These are phyloP conservation scores for Trichoderma reesei DNA, from an alignment of 495 filamentous ascomycete genomes.

Conservation along the genomic window DNA sequence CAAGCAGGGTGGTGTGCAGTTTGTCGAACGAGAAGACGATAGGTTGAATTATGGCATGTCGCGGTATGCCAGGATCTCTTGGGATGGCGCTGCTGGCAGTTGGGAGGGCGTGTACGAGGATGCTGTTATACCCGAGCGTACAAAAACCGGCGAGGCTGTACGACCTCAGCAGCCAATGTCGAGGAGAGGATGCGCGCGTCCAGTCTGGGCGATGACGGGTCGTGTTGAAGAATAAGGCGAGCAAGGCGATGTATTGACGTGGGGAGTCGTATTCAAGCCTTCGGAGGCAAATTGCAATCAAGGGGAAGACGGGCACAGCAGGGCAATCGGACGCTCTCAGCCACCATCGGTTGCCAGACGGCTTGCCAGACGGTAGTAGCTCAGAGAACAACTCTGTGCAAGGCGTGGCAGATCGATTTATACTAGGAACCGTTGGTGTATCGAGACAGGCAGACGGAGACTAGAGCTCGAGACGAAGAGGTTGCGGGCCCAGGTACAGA, in stretches of 20 bases:
- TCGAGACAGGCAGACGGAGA: background rate
- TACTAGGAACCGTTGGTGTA: background rate
- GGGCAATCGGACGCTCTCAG: background rate
- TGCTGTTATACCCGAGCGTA: background rate
- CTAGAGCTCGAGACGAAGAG: background rate
- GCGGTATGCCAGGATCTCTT: background rate
- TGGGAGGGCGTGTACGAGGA: background rate
- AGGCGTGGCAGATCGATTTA: background rate
- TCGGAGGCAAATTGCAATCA: background rate
- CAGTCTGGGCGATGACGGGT: background rate
- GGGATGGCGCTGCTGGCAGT: background rate
- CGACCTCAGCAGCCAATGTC: background rate
- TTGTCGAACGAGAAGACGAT: background rate
- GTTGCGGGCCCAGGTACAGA: background rate
- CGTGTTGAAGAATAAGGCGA: background rate
- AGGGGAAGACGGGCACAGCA: background rate
- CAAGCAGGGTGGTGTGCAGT: background rate
- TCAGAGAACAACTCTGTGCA: background rate
- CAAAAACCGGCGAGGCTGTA: slow-evolving; percentile 1
- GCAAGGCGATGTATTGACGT: background rate
- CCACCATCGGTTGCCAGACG: background rate
- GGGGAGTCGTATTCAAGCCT: background rate
- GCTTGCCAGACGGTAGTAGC: background rate
- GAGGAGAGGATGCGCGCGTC: background rate
- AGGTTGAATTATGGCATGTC: background rate